A percentile compares a stretch with the other conserved stretches of the same genome.
phyloP scores from a whole-genome alignment of 2,329 filamentous ascomycete genomes.

The Fusarium concolor region DNA sequence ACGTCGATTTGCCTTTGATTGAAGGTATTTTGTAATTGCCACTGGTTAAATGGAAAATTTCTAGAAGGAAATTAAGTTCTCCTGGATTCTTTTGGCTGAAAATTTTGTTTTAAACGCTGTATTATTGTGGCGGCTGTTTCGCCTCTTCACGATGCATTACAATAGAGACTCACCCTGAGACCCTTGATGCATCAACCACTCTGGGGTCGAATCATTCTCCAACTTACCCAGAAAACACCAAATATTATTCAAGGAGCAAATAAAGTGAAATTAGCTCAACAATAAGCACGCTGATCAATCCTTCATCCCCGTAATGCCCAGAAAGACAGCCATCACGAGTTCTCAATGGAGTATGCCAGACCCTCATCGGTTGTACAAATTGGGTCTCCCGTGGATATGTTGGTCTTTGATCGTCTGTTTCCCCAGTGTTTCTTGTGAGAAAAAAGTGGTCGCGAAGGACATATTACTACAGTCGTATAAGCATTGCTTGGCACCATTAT shows the following conservation, averaged over 20 bases:
- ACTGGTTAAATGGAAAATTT: not conserved
- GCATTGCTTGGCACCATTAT: not conserved
- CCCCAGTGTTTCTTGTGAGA: not conserved
- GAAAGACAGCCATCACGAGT: not conserved
- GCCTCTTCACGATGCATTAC: not conserved
- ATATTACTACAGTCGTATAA: not conserved
- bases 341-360: not conserved
- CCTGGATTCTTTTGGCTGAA: not conserved
- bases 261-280: constrained; percentile 1
- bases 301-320: not conserved
- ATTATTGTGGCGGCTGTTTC: not conserved
- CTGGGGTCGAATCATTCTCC: not conserved
- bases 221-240: not conserved
- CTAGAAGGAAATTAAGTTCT: not conserved
- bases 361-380: constrained; percentile 2
- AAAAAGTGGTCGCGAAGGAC: not conserved
- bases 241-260: not conserved
- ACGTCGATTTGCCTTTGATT: not conserved
- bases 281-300: constrained; percentile 9
- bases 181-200: not conserved
- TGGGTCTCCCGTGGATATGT: constrained; percentile 8
- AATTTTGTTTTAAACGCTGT: too few species aligned
- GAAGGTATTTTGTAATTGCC: not conserved
- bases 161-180: not conserved
- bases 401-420: not conserved